Evolutionary conservation across 202 grass and related monocot genomes (phyloP), one percentile per base, ranked within the genome.

Genomic region (Bolboschoenoplectus hybrid): DNA sequence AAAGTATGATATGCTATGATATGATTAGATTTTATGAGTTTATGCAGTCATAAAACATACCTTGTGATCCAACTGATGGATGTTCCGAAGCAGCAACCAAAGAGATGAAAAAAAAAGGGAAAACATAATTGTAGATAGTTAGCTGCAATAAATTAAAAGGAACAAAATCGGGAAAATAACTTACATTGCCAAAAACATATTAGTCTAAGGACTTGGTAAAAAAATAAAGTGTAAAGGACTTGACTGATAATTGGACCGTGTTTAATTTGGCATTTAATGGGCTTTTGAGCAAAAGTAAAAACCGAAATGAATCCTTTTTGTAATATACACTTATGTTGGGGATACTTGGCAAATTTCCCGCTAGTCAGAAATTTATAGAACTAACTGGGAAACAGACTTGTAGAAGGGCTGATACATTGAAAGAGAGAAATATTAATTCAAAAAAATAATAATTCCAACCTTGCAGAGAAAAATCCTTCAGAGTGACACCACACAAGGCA

Each of bases 401-500:
- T 17, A 44, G 7, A 84, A 67, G 51, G 43, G 16, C 68, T 69
- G 77, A 65, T 2, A 35, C 36, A 17, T 34, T 26, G 76, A 77
- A 86, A 66, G 9, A 52, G 19, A 10, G 26, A 86, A 38, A 35
- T 40, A 68, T 36, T 49, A 20, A 19, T 45, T 39, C 5, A 3
- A 19, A 19, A 41, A 41, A 16, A 9, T 51, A 10, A 51, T 63
- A 79, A 69, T 74, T 75, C 67, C 80, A 89, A 98, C 96, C 96
- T 96, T 98, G 97, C 55, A 98, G 90, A 83, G 97, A 98, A 88
- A 98, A 98, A 89, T 98, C 97, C 66, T 98, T 98, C 35, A 98
- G 89, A 83, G 89, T 91, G 89, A 96, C 88, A 65, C 92, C 90
- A 43, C 97, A 98, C 74, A 92, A 88, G 85, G 91, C 91, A 88